A percentile compares a stretch with the other conserved stretches of the same genome.
phyloP scores from a whole-genome alignment of 495 filamentous ascomycete species.

The Aspergillus mulundensis region DNA sequence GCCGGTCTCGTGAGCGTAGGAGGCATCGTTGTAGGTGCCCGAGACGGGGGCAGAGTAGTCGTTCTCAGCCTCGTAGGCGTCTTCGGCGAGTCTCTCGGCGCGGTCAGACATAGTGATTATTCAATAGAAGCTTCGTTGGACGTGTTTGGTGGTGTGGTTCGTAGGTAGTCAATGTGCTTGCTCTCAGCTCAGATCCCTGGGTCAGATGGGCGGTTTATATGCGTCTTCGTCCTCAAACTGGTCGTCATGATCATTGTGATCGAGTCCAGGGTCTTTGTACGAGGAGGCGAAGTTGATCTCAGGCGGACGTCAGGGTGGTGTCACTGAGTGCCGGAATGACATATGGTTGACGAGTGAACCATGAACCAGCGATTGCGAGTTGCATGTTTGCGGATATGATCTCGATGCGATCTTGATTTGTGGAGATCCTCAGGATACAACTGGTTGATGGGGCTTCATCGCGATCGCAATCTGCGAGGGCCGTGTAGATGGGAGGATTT shows the following conservation, averaged over 20 bases:
- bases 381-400: neutral
- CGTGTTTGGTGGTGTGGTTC: neutral
- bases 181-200: neutral
- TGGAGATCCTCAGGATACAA: neutral
- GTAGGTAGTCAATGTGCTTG: neutral
- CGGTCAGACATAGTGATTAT: constrained; percentile 18
- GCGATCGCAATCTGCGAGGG: neutral
- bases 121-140: neutral
- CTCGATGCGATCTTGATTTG: neutral
- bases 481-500: neutral
- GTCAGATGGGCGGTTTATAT: neutral
- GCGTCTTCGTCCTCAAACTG: neutral
- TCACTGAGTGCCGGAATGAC: neutral
- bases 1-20: constrained; percentile 19
- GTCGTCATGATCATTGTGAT: neutral
- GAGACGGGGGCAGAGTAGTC: constrained; percentile 22
- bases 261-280: neutral
- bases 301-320: constrained; percentile 1
- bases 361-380: neutral
- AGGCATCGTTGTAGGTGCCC: constrained; percentile 15
- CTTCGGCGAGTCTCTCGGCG: constrained; percentile 27
- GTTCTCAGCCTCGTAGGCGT: constrained; percentile 25
- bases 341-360: neutral
- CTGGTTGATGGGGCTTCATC: neutral
- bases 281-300: neutral